Base-by-base conservation (phyloP, 371 early-diverging fungal species). In the Circinella minor region DNA sequence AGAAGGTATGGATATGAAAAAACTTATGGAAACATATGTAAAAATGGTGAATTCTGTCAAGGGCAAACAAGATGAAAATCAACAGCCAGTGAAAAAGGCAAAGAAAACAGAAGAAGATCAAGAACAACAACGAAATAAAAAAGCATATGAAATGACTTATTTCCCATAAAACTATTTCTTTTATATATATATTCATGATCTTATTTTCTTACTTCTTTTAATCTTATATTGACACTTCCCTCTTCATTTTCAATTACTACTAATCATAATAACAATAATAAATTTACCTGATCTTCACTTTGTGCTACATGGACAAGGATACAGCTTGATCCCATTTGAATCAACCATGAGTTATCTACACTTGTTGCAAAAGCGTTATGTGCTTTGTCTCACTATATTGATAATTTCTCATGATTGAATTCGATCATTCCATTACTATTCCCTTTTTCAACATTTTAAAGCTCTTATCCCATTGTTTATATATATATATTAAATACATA, bases 221-320 rank as follows among this genome's bases (percentile, higher is more conserved):
- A 39, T 39, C 4, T 6, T 39, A 9, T 9, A 39, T 6, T 39
- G 39, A 39, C 39, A 51, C 5, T 18, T 51, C 51, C 15, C 3
- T 15, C 54, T 6, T 54, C 54, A n/a, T 15, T 15, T 13, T 15
- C 54, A n/a, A 15, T 15, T 13, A 13, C n/a, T 27, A 34, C 36
- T 27, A 17, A 2, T 27, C 0, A 51, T 13, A 51, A 57, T 27
- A 34, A 57, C 13, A 1, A 2, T 27, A 27, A n/a, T 57, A 10
- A 54, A 15, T 54, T 10, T 57, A 27, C 9, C 27, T 5, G 65
- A 79, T 77, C 80, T 78, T 78, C 79, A 77, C 81, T 57, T 71
- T 71, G 74, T 65, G 74, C 76, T 83, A 83, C 83, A 71, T 75
- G 81, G 79, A 75, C 79, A 80, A 27, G 77, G 77, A 79, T 74